Evolutionary conservation across 352 stramenopile genomes (phyloP).

Genomic region (Aphanomyces stellatus): DNA sequence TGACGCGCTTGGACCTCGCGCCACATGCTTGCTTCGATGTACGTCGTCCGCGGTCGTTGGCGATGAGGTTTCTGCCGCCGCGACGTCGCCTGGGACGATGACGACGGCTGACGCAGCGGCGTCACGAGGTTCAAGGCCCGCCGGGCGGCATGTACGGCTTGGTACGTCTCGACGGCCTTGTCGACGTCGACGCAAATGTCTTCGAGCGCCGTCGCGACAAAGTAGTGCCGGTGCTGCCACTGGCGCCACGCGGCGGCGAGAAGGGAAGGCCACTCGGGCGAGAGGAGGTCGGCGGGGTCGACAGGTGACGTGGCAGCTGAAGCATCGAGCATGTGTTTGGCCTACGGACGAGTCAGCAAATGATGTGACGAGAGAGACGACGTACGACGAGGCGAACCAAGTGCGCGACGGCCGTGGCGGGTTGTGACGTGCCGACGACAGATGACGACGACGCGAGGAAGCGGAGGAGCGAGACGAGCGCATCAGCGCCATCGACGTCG

Average conservation of each 20-base stretch:
- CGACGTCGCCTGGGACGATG: not conserved
- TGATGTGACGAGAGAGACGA: not conserved
- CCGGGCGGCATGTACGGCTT: not conserved
- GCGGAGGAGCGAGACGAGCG: not conserved
- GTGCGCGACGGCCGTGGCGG: not conserved
- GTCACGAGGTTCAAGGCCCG: not conserved
- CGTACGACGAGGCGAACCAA: not conserved
- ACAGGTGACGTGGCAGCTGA: not conserved
- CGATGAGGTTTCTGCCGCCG: not conserved
- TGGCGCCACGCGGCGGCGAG: not conserved
- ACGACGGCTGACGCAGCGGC: not conserved
- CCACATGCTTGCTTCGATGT: not conserved
- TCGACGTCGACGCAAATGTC: not conserved
- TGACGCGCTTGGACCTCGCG: not conserved
- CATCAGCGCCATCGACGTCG: not conserved
- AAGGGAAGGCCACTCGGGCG: not conserved
- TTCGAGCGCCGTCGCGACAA: slow-evolving; percentile 1
- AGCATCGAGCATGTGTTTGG: not conserved
- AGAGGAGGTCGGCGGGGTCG: not conserved
- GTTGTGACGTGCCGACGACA: too few species aligned
- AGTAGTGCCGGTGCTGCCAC: slow-evolving; percentile 8
- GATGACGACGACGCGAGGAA: not conserved
- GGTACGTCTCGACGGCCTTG: not conserved
- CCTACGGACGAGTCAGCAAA: not conserved
- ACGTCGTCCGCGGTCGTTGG: not conserved